Evolutionary conservation across 352 stramenopile species (phyloP), one percentile per base, ranked within the genome.

Genomic region (Globisporangium irregulare): DNA sequence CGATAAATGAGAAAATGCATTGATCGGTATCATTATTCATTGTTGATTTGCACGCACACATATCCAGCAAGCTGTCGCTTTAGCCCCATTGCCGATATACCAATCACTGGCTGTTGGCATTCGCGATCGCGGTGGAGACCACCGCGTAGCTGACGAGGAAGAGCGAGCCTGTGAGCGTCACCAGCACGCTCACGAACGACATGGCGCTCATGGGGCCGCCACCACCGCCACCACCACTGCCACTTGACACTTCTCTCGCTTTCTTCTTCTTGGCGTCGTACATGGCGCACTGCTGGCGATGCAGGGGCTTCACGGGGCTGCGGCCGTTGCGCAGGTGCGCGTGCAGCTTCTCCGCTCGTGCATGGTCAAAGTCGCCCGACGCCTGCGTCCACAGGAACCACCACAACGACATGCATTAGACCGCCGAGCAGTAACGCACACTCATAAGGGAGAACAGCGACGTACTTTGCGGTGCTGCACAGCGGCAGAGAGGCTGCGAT

Each of bases 391-490:
- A 55, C 20, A 56, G 18, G 55, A 51, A 43, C 48, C 41, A 22
- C 8, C 5, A 55, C 36, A 25, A 6, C 50, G 25, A 27, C 22
- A 18, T 22, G 9, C 22, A 56, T 32, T 32, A 56, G 50, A 56
- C 7, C 9, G 18, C 5, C n/a, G 25, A 15, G 7, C 36, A 27
- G 8, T 29, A 25, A 41, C 4, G 25, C n/a, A 57, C 41, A 12
- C 5, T 10, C 15, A 29, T 59, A 51, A 3, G 22, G 8, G 50
- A 15, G 29, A 14, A 18, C 24, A n/a, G 10, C 1, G 2, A 38
- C 63, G 12, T 61, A 85, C 83, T 54, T 78, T 87, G 71, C 82
- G 82, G 56, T 92, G 80, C 65, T 91, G 82, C 57, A 76, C 62
- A 22, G 78, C 84, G 15, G 81, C 76, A 59, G 79, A 87, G 67